Evolutionary conservation across 805 yeast genomes (phyloP), one percentile per base, ranked within the genome.

Genomic region (Suhomyces xylopsoci): DNA sequence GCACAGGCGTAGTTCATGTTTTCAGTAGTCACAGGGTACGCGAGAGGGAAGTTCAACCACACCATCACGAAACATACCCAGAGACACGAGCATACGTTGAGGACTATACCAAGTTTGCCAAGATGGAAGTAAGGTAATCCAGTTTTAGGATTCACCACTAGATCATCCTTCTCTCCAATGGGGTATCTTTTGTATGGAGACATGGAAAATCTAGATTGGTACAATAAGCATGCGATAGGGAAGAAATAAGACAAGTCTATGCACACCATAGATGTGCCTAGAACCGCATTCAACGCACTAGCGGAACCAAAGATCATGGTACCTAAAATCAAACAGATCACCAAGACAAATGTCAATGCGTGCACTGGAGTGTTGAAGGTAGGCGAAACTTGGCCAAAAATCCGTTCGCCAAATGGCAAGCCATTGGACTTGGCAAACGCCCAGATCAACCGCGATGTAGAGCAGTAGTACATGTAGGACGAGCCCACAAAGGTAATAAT

Each of bases 371-470:
- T 67, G 38, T 63, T 63, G 50, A 60, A 64, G 10, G 28, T 59
- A 3, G 49, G 38, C 17, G 64, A 52, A 28, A 69, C 64, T 42
- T 47, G 60, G 15, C 69, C 58, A 50, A 70, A 65, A 7, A 48
- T 2, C 48, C 51, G 54, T 9, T 71, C 69, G 12, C 74, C 73
- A 47, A 62, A 68, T n/a, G 78, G 78, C 59, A 73, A 66, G 8
- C 77, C 78, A 51, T 70, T 66, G 64, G 73, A 76, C 62, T 77
- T 67, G 49, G 72, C 64, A 61, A 73, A 73, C 8, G 76, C 67
- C 77, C 77, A 73, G 58, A 76, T 67, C 55, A 73, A 65, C 61
- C 78, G 65, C 41, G 69, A 67, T 7, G 69, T 64, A 26, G 69
- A 55, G n/a, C 70, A 64, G 62, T 64, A 47, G 48, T 58, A 60